Base-by-base conservation (phyloP, 2,329 filamentous ascomycete species). In the Hypoxylon sp. region DNA sequence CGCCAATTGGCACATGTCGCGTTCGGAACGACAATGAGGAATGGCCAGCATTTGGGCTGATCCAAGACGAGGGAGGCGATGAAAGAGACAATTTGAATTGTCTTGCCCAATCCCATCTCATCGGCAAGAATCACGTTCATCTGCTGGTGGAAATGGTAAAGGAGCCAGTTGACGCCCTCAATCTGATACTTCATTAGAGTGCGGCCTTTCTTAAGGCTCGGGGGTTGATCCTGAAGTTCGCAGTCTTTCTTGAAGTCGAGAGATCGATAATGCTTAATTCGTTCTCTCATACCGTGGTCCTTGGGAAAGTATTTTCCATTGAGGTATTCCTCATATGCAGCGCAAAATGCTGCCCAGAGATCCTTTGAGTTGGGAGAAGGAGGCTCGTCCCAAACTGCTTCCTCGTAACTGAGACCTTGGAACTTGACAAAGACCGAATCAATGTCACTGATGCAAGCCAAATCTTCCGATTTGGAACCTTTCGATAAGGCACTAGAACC, bases 101-200 rank as follows among this genome's bases (percentile, higher is more conserved):
- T 99, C 83, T 99, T 99, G 33, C 96, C 96, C 1, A 99, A 87
- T 44, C 96, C 96, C 96, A 99, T 99, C 78, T 99, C 96, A 77
- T 99, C 96, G 0, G 96, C 96, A 5, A 98, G 87, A 65, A 98
- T 95, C 29, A 94, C 92, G 75, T 96, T 98, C 76, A 92, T 90
- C 72, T 90, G 86, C 55, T 88, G 85, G 74, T 94, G 92, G 84
- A 93, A 98, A 77, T 96, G 96, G 78, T 92, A 94, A 65, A 97
- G 91, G 2, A 99, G 87, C 94, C 96, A 99, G 75, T 98, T 98
- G 56, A 98, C 84, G 19, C 96, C 96, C 65, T 98, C 93, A 48
- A 97, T 82, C 78, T 99, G 96, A 75, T 99, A 98, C 35, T 90
- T 88, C 94, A 98, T 98, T 65, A 98, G 83, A 71, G 94, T 89